Evolutionary conservation across 306 rosid species (phyloP).

Genomic region (Erythrophleum fordii): DNA sequence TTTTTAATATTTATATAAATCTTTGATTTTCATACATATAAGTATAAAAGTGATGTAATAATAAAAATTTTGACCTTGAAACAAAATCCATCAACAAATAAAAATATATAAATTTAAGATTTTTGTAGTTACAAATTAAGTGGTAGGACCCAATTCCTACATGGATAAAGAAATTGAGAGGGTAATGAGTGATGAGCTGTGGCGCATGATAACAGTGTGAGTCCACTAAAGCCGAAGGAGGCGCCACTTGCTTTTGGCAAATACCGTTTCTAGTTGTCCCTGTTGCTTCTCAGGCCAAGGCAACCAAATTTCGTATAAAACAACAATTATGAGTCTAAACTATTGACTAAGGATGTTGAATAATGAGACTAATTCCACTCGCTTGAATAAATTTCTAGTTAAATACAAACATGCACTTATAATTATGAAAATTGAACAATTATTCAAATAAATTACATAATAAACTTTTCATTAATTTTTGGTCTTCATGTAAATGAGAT

Average conservation of each 20-base stretch:
- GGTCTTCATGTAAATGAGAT: not conserved
- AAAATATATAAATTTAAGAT: no score
- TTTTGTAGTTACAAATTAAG: not conserved
- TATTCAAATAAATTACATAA: no score
- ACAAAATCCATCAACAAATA: not conserved
- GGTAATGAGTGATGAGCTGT: slow-evolving; percentile 63
- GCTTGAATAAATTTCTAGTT: no score
- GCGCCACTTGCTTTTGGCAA: slow-evolving; percentile 27
- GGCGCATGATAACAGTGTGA: slow-evolving; percentile 63
- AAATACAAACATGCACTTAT: no score
- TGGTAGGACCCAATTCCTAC: not conserved
- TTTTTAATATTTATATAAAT: no score
- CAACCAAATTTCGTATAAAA: not conserved
- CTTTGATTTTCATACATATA: no score
- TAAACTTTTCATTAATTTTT: no score
- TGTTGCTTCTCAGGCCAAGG: not conserved
- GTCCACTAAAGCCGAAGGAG: slow-evolving; percentile 52
- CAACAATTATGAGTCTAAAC: not conserved
- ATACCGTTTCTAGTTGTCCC: not conserved
- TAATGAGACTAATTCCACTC: not conserved
- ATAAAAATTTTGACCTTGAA: no score
- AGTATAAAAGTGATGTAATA: no score
- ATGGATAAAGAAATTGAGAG: not conserved
- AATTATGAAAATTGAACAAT: no score
- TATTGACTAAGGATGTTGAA: not conserved